Conservation (phyloP, 306 rosid genomes). For the Malus sieversii region DNA sequence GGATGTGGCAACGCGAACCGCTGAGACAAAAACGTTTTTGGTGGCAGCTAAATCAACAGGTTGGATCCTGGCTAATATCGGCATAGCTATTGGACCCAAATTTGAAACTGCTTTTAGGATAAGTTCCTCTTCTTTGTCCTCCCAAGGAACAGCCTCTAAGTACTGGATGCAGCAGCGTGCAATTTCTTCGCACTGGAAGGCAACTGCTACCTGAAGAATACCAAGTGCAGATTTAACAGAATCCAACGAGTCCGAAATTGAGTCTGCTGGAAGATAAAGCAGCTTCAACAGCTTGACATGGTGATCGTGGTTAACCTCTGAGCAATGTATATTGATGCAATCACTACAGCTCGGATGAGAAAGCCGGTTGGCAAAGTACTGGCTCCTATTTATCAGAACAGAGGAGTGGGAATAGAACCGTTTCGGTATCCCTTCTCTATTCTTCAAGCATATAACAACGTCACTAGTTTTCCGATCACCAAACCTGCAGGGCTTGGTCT, state of each 20-base stretch:
- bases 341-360: slow-evolving; percentile 6
- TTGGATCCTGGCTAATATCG: slow-evolving; percentile 27
- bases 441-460: slow-evolving; percentile 19
- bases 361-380: slow-evolving; percentile 21
- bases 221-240: slow-evolving; percentile 23
- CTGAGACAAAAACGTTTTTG: slow-evolving; percentile 77
- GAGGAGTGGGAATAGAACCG: slow-evolving; percentile 22
- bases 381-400: slow-evolving; percentile 23
- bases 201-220: slow-evolving; percentile 18
- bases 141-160: slow-evolving; percentile 35
- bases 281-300: slow-evolving; percentile 24
- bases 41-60: slow-evolving; percentile 43
- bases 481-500: slow-evolving; percentile 16
- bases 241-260: slow-evolving; percentile 14
- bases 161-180: slow-evolving; percentile 17
- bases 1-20: slow-evolving; percentile 72
- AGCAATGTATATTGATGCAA: slow-evolving; percentile 21
- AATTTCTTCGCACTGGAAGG: slow-evolving; percentile 29
- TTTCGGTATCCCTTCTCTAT: slow-evolving; percentile 24
- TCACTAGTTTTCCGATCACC: slow-evolving; percentile 18
- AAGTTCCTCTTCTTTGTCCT: slow-evolving; percentile 31
- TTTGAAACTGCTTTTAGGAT: slow-evolving; percentile 25
- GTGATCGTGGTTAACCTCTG: slow-evolving; percentile 24
- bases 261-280: slow-evolving; percentile 19
- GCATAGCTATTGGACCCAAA: slow-evolving; percentile 29